Conservation (phyloP, 129 eudicot genomes). For the Mikania micrantha region DNA sequence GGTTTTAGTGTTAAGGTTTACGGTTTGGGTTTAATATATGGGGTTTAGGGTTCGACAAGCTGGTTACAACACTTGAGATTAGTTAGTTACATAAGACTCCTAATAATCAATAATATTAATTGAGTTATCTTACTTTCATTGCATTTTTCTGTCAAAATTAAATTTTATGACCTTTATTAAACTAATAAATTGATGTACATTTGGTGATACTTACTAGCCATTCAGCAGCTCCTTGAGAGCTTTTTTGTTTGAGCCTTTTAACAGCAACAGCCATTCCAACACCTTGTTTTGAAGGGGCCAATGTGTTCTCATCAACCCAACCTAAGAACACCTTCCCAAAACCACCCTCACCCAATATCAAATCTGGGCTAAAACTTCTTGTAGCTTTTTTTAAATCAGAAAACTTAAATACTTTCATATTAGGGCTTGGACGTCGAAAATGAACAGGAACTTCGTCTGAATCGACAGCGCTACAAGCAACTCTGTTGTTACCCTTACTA, state of each 20-base stretch:
- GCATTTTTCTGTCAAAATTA: too few species aligned
- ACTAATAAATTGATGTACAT: not conserved
- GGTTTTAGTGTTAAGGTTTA: too few species aligned
- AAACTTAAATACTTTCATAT: slow-evolving; percentile 11
- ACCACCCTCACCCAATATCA: slow-evolving; percentile 18
- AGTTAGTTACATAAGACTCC: too few species aligned
- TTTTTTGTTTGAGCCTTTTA: slow-evolving; percentile 6
- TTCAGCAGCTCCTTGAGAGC: not conserved
- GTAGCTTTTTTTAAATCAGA: slow-evolving; percentile 23
- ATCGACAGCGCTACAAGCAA: not conserved
- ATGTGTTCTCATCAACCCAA: slow-evolving; percentile 22
- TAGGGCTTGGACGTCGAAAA: not conserved
- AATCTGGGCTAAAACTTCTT: slow-evolving; percentile 14
- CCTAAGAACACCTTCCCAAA: slow-evolving; percentile 28
- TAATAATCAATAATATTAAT: too few species aligned
- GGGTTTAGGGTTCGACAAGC: too few species aligned
- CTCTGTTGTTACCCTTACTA: not conserved
- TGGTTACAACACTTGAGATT: too few species aligned
- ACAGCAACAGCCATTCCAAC: slow-evolving; percentile 32
- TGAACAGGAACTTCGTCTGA: not conserved
- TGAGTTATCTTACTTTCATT: too few species aligned
- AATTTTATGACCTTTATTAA: too few species aligned
- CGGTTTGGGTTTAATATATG: too few species aligned
- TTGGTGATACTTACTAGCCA: slow-evolving; percentile 23
- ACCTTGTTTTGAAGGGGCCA: slow-evolving; percentile 20